These are phyloP conservation scores for Apiospora saccharicola DNA, from an alignment of 2,329 filamentous ascomycete genomes.

Conservation along the genomic window DNA sequence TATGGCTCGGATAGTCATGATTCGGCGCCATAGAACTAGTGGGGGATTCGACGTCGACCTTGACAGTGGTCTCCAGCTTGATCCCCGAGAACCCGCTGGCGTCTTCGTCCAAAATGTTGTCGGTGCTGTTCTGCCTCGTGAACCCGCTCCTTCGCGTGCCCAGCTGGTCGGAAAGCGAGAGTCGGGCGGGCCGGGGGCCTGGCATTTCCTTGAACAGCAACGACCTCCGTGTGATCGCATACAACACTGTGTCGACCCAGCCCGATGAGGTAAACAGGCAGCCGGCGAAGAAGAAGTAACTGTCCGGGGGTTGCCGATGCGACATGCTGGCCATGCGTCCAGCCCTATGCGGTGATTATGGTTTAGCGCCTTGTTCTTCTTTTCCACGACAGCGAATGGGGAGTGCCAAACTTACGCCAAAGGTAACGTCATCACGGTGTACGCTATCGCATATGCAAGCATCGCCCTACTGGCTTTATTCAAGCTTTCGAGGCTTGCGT, in stretches of 20 bases:
- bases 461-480: conserved; percentile 47
- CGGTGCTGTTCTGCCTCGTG: conserved; percentile 34
- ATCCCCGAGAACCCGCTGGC: conserved; percentile 32
- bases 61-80: conserved; percentile 37
- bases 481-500: conserved; percentile 31
- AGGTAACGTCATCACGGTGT: conserved; percentile 59
- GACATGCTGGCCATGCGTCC: conserved; percentile 59
- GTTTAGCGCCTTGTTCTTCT: not conserved
- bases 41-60: conserved; percentile 34
- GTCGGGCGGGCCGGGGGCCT: conserved; percentile 26
- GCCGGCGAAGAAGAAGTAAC: conserved; percentile 44
- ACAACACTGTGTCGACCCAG: conserved; percentile 52
- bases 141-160: conserved; percentile 6
- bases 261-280: conserved; percentile 47
- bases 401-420: conserved; percentile 44
- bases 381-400: not conserved
- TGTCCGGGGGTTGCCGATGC: conserved; percentile 44
- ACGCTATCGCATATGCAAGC: conserved; percentile 60
- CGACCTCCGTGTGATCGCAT: conserved; percentile 49
- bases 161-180: not conserved
- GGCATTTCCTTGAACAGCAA: conserved; percentile 40
- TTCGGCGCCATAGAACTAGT: not conserved
- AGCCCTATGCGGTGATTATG: conserved; percentile 37
- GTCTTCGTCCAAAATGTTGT: conserved; percentile 33
- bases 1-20: not conserved